Evolutionary conservation across 768 basidiomycete species (phyloP), one percentile per base, ranked within the genome.

Genomic region (Chlorophyllum brunneum): DNA sequence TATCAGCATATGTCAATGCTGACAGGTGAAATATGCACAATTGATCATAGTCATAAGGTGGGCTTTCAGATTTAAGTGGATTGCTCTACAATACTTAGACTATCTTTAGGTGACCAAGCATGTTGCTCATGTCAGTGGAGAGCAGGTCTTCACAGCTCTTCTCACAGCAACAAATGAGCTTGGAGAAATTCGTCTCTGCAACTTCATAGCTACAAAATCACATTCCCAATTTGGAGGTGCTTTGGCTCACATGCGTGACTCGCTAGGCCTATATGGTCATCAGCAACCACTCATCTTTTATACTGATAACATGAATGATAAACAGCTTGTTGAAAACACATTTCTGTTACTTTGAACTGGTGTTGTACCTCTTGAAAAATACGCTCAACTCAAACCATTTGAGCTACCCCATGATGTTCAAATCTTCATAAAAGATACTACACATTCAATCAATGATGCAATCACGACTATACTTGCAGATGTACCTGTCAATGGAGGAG

Each of bases 191-290:
- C 31, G 55, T 0, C 18, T 43, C 0, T 46, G 49, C 22, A 59
- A 55, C 11, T 56, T 69, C 4, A 65, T 65, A 8, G 55, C 62
- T 3, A 68, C 66, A 6, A 69, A 68, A 54, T 40, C 61, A 5
- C 67, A 69, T 42, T 52, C 59, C 0, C 63, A 67, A 13, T 67
- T 56, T 38, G 56, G 59, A 31, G 30, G 47, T 9, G 61, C 61
- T 3, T 38, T 67, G 0, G 43, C 5, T 13, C 30, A 13, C 2
- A 31, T 31, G 30, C 30, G 30, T 2, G 15, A 2, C 8, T 31
- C 30, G 1, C 15, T 31, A 5, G 1, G 2, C 2, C 15, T 31
- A 31, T 31, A 31, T 4, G 30, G 30, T 9, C 30, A 31, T 31
- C 2, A 4, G 1, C 30, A 31, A 4, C 30, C 30, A 1, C 30